A percentile compares a stretch with the other conserved stretches of the same genome.
These are phyloP conservation scores for Nakazawaea sp. DNA, from an alignment of 805 yeast genomes.

Conservation along the genomic window DNA sequence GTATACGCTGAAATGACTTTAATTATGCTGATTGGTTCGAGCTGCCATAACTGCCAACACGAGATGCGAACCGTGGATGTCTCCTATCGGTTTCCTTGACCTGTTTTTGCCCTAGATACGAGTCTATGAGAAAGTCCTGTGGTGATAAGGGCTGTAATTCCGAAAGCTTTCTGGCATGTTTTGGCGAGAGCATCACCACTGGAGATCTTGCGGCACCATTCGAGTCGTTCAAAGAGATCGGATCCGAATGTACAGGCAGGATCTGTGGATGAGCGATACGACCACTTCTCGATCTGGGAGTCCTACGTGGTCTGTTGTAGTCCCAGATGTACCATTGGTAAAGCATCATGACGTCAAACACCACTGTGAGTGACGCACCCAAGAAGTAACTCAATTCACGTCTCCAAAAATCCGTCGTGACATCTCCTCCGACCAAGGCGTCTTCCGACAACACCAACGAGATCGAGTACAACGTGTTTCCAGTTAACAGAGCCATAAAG, in stretches of 20 bases:
- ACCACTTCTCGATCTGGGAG: neutral
- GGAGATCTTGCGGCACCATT: constrained; percentile 6
- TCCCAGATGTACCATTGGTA: constrained; percentile 34
- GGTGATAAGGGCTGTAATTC: constrained; percentile 29
- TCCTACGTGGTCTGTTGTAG: constrained; percentile 7
- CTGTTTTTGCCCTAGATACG: neutral
- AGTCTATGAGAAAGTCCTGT: constrained; percentile 25
- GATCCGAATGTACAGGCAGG: constrained; percentile 1
- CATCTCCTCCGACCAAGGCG: constrained; percentile 28
- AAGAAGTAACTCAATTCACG: constrained; percentile 33
- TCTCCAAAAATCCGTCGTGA: constrained; percentile 31
- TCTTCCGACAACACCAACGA: constrained; percentile 38
- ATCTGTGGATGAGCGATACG: neutral
- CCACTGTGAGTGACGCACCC: constrained; percentile 47
- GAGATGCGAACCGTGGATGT: too few species aligned
- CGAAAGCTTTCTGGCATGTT: constrained; percentile 22
- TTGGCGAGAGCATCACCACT: constrained; percentile 19
- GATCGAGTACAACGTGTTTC: constrained; percentile 42
- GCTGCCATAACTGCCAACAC: too few species aligned
- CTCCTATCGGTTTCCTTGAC: too few species aligned
- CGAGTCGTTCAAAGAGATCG: constrained; percentile 6
- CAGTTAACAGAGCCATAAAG: constrained; percentile 41
- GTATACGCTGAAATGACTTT: too few species aligned
- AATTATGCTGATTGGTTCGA: too few species aligned
- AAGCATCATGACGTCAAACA: constrained; percentile 37